A percentile compares a stretch with the other conserved stretches of the same genome.
phyloP scores from a whole-genome alignment of 2,329 filamentous ascomycete species.

The Epichloe scottii region DNA sequence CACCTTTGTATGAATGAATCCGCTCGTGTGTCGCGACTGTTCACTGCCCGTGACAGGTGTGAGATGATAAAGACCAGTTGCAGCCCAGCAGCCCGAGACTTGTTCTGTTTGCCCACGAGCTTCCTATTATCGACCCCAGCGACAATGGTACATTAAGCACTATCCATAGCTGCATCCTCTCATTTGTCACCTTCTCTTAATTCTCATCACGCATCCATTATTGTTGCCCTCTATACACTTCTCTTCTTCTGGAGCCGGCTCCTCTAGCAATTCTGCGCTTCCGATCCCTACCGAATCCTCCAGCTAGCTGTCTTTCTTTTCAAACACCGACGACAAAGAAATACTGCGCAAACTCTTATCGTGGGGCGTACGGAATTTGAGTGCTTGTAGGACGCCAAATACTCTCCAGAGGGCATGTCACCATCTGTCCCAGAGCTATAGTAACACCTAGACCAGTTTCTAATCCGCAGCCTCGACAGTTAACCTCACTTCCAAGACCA shows the following conservation, averaged over 20 bases:
- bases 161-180: not conserved
- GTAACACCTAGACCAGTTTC: not conserved
- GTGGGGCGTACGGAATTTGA: not conserved
- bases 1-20: not conserved
- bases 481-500: not conserved
- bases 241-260: not conserved
- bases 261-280: not conserved
- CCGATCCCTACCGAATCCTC: not conserved
- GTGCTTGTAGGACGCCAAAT: not conserved
- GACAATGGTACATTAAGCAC: constrained; percentile 2
- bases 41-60: not conserved
- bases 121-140: not conserved
- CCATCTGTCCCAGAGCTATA: too few species aligned
- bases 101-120: not conserved
- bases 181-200: not conserved
- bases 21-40: not conserved
- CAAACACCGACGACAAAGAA: not conserved
- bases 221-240: not conserved
- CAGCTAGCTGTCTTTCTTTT: not conserved
- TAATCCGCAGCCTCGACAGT: not conserved
- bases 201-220: not conserved
- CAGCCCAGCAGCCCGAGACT: not conserved
- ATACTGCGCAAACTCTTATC: not conserved
- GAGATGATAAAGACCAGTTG: not conserved
- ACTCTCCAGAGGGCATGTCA: not conserved